Evolutionary conservation across 768 basidiomycete species (phyloP).

Genomic region (Vararia minispora): DNA sequence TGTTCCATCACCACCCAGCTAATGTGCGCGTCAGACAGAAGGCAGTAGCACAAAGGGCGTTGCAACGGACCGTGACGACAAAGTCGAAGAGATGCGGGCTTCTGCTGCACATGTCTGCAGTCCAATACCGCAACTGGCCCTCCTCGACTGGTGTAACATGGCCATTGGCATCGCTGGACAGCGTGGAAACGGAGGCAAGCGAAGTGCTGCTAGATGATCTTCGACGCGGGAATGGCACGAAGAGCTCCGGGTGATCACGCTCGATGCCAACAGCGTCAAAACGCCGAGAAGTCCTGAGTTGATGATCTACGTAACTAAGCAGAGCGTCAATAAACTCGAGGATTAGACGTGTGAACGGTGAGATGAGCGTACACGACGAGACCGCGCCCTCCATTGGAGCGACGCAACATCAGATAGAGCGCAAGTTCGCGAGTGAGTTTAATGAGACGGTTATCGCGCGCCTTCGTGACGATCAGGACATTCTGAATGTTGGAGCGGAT

Average conservation of each 20-base stretch:
- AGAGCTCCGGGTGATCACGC: slow-evolving; percentile 80
- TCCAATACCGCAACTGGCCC: slow-evolving; percentile 97
- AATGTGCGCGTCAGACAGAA: slow-evolving; percentile 1
- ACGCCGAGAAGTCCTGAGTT: slow-evolving; percentile 77
- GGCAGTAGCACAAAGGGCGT: not conserved
- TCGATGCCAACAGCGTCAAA: slow-evolving; percentile 90
- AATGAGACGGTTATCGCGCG: slow-evolving; percentile 93
- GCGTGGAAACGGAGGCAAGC: slow-evolving; percentile 42
- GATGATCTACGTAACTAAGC: slow-evolving; percentile 84
- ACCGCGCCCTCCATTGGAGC: slow-evolving; percentile 57
- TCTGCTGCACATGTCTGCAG: slow-evolving; percentile 86
- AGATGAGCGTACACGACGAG: slow-evolving; percentile 62
- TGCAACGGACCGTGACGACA: slow-evolving; percentile 88
- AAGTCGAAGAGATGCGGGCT: slow-evolving; percentile 95
- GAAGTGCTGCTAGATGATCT: slow-evolving; percentile 61
- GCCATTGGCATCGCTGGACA: slow-evolving; percentile 27
- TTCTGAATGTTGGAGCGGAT: slow-evolving; percentile 88
- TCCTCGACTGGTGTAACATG: slow-evolving; percentile 35
- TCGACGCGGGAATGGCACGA: slow-evolving; percentile 65
- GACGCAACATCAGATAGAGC: slow-evolving; percentile 89
- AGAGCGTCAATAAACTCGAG: slow-evolving; percentile 3
- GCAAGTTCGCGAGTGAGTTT: slow-evolving; percentile 90
- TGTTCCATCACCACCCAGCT: slow-evolving; percentile 98
- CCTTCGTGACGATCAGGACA: slow-evolving; percentile 94
- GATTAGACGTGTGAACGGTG: not conserved